Evolutionary conservation across 176 grass and related monocot species (phyloP), one percentile per base, ranked within the genome.

Genomic region (Ensete ventricosum): DNA sequence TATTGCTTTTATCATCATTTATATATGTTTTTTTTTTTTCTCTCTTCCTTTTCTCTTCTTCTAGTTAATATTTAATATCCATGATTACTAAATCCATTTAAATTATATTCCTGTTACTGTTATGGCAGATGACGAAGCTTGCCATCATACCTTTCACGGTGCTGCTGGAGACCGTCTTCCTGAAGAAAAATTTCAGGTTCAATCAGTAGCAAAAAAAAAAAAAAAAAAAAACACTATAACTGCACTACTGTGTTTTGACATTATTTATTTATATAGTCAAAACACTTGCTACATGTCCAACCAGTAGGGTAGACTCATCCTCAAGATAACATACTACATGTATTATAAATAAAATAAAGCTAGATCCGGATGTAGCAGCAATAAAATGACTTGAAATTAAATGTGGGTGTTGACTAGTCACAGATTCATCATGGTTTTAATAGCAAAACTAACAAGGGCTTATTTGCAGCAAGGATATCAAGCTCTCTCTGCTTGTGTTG

Each of bases 101-200:
- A 19, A 23, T 9, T n/a, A 21, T 62, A 17, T 62, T 54, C 14
- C 5, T 29, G 1, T 55, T 34, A 55, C 11, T 73, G 20, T 8
- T 81, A 77, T 77, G 83, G 79, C 91, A 99, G 95, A 99, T 99
- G 95, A 99, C 95, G 55, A 99, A 99, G 81, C 80, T 99, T 74
- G 95, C 95, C 4, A 91, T 99, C 80, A 99, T 99, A 89, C 96
- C 96, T 78, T 99, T 99, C 77, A 99, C 96, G 20, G 91, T 99
- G 80, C 82, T 94, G 25, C 67, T 99, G 85, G 96, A 99, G 82
- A 99, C 96, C 21, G 72, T 95, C 24, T 99, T 99, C 66, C 79
- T 99, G 20, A 91, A 95, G 66, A 99, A 95, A 87, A 89, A 85
- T 88, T 99, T 99, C 90, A 95, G 96, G 96, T 98, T 80, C 75